Base-by-base conservation (phyloP, 2,329 filamentous ascomycete species). In the Didymella pomorum region DNA sequence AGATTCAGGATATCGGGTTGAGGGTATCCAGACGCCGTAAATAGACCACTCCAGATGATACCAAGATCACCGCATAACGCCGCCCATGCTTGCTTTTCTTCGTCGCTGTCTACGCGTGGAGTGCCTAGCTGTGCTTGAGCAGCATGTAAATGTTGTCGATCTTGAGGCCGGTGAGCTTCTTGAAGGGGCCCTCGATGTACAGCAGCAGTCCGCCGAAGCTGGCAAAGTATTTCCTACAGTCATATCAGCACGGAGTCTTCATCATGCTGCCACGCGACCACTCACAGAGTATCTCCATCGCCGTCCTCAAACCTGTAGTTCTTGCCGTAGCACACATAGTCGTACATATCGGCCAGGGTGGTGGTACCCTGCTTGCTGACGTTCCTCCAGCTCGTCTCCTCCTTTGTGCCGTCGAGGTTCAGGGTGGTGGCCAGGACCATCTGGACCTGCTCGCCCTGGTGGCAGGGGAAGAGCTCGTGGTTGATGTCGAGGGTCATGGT, bases 141-240 rank as follows among this genome's bases (percentile, higher is more conserved):
- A 98, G 84, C 61, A 99, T 85, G 76, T 99, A 99, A 64, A 96
- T 88, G 74, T 97, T 89, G 77, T 99, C 95, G 71, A 97, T 94
- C 70, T 93, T 87, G 73, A 99, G 80, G 26, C 93, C 90, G 31
- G 91, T 96, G 63, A 99, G 86, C 82, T 97, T 97, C 84, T 95
- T 96, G 79, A 96, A 95, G 2, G 95, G 95, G 6, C 96, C 95
- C 72, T 97, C 91, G 55, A 99, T 84, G 70, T 90, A 92, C 80
- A 98, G 89, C 71, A 99, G 80, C 64, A 99, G 82, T 8, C 95
- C 95, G 46, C 95, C 95, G 71, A 97, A 99, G 1, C 93, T 97
- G 68, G 96, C 85, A 79, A 94, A 99, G 26, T 93, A 92, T 77
- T 97, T 96, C 76, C 94, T 98, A 68, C 65, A 61, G 18, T 37